Conservation (phyloP, 75 land plant genomes). For the Pinus taeda region DNA sequence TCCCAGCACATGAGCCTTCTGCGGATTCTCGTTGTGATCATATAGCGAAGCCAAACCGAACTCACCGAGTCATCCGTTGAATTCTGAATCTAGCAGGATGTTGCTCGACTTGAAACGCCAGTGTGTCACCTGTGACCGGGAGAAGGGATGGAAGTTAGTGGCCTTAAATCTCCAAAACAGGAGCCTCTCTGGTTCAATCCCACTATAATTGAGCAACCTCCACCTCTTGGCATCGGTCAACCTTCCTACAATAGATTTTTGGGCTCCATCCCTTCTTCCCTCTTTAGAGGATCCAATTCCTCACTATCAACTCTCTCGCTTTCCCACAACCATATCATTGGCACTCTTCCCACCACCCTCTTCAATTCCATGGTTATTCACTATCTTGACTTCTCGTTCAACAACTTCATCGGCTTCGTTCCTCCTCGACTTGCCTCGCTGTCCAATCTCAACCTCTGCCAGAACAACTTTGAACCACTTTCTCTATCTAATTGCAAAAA, state of each 20-base stretch:
- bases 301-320: conserved; percentile 8
- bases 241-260: background rate
- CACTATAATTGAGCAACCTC: background rate
- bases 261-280: conserved; percentile 6
- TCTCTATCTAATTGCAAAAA: background rate
- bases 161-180: conserved; percentile 5
- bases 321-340: conserved; percentile 8
- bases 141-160: background rate
- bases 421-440: too few relatives aligned
- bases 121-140: conserved; percentile 2
- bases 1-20: too few relatives aligned
- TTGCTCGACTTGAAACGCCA: too few relatives aligned
- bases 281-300: background rate
- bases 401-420: too few relatives aligned
- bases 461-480: conserved; percentile 8
- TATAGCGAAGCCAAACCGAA: too few relatives aligned
- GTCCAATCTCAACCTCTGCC: too few relatives aligned
- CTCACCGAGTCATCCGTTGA: too few relatives aligned
- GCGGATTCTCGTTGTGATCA: too few relatives aligned
- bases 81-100: too few relatives aligned
- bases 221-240: background rate
- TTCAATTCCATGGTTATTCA: conserved; percentile 1
- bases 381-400: too few relatives aligned
- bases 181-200: conserved; percentile 6
- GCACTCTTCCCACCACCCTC: conserved; percentile 14